Conservation (phyloP, 495 filamentous ascomycete genomes). For the Aspergillus bridgeri region DNA sequence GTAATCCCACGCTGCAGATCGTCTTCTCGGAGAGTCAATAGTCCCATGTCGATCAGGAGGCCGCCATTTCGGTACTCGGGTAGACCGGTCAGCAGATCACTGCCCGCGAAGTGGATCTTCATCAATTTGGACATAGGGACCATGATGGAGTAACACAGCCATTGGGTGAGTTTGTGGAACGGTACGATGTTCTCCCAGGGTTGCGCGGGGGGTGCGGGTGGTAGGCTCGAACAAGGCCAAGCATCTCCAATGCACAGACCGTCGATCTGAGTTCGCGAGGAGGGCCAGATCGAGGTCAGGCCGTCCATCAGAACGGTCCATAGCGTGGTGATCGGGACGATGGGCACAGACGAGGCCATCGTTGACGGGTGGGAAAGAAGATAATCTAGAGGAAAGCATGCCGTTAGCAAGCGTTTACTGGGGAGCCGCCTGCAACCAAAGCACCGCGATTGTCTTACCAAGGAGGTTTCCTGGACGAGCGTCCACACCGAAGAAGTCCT, state of each 20-base stretch:
- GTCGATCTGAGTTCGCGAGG: slow-evolving; percentile 83
- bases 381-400: slow-evolving; percentile 60
- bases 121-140: slow-evolving; percentile 63
- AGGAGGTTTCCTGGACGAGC: slow-evolving; percentile 92
- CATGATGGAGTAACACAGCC: slow-evolving; percentile 72
- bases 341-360: slow-evolving; percentile 78
- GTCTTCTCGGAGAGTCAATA: slow-evolving; percentile 56
- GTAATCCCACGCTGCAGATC: slow-evolving; percentile 61
- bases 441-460: slow-evolving; percentile 49
- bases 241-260: slow-evolving; percentile 89
- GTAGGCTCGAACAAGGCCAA: slow-evolving; percentile 85
- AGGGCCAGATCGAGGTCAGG: slow-evolving; percentile 82
- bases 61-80: slow-evolving; percentile 71
- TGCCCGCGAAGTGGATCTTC: slow-evolving; percentile 60
- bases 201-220: slow-evolving; percentile 63
- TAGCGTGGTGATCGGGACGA: slow-evolving; percentile 85
- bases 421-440: too few species aligned
- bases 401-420: slow-evolving; percentile 3
- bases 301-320: slow-evolving; percentile 90
- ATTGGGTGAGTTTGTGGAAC: slow-evolving; percentile 74
- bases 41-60: slow-evolving; percentile 62
- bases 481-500: slow-evolving; percentile 80
- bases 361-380: slow-evolving; percentile 89
- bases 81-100: slow-evolving; percentile 61
- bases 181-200: slow-evolving; percentile 94